phyloP scores from a whole-genome alignment of 2,329 filamentous ascomycete species.

The Exserohilum rostratum region DNA sequence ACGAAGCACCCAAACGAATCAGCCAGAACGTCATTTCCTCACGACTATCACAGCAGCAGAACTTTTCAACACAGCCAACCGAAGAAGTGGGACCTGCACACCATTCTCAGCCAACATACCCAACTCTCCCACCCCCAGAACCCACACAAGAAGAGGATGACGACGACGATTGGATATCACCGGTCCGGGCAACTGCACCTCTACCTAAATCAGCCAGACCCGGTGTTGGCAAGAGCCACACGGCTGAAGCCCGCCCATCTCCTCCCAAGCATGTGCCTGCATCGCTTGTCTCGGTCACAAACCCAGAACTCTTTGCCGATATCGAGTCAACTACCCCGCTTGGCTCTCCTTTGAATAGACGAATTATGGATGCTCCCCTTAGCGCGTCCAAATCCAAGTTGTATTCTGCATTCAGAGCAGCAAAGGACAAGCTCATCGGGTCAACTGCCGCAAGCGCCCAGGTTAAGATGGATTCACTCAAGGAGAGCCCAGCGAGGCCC shows the following conservation, averaged over 20 bases:
- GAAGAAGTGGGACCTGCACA: conserved; percentile 34
- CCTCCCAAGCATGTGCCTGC: conserved; percentile 53
- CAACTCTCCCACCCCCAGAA: conserved; percentile 43
- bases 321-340: conserved; percentile 61
- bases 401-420: conserved; percentile 87
- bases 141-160: conserved; percentile 30
- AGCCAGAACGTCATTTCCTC: conserved; percentile 47
- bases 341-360: conserved; percentile 59
- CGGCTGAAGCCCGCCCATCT: conserved; percentile 56
- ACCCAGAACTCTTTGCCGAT: conserved; percentile 49
- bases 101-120: conserved; percentile 48
- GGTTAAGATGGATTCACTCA: conserved; percentile 62
- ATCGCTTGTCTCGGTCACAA: conserved; percentile 54
- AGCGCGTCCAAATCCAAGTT: conserved; percentile 93
- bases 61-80: conserved; percentile 49
- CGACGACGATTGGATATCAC: conserved; percentile 64
- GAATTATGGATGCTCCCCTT: conserved; percentile 74
- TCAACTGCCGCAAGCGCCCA: conserved; percentile 66
- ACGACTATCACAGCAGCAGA: conserved; percentile 33
- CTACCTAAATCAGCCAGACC: conserved; percentile 50
- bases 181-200: conserved; percentile 51
- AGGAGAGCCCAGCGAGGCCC: conserved; percentile 37
- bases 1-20: conserved; percentile 42
- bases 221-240: conserved; percentile 64
- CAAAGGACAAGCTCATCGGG: conserved; percentile 83